These are phyloP conservation scores for Phanerochaete sordida DNA, from an alignment of 768 basidiomycete genomes.

Conservation along the genomic window DNA sequence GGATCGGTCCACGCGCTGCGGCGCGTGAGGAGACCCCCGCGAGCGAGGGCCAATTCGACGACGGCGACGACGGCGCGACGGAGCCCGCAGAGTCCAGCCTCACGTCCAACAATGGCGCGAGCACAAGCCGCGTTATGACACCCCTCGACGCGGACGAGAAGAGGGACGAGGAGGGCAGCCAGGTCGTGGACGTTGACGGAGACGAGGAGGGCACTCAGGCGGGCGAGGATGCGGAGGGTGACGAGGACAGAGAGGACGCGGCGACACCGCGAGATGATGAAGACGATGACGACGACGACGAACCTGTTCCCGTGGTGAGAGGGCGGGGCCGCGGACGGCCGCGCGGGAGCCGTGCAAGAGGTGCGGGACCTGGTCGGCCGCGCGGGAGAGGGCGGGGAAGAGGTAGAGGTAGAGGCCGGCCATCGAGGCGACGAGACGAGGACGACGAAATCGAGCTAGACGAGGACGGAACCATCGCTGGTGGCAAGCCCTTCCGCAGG, in stretches of 20 bases:
- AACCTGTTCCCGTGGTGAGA: conserved; percentile 13
- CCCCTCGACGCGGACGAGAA: conserved; percentile 28
- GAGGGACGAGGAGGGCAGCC: conserved; percentile 23
- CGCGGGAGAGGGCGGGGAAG: conserved; percentile 28
- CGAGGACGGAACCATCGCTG: conserved; percentile 21
- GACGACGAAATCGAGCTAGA: conserved; percentile 35
- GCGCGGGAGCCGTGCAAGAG: conserved; percentile 17
- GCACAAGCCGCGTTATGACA: conserved; percentile 11
- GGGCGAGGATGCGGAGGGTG: conserved; percentile 8
- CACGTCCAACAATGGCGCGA: conserved; percentile 20
- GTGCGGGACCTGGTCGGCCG: conserved; percentile 19
- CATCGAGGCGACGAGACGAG: conserved; percentile 32
- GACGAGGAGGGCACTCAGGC: conserved; percentile 10
- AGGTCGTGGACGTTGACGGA: conserved; percentile 7
- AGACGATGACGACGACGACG: conserved; percentile 18
- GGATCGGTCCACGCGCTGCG: conserved; percentile 7
- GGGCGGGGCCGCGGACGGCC: conserved; percentile 26
- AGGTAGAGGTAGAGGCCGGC: conserved; percentile 23
- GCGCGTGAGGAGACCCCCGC: conserved; percentile 22
- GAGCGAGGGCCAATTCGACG: conserved; percentile 26
- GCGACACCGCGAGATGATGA: conserved; percentile 10
- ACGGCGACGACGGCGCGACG: conserved; percentile 30
- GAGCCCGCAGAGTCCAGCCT: conserved; percentile 22
- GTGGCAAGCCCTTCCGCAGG: conserved; percentile 68
- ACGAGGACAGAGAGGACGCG: conserved; percentile 6